Evolutionary conservation across 108 stramenopile genomes (phyloP), one percentile per base, ranked within the genome.

Genomic region (Discostella pseudostelligera): DNA sequence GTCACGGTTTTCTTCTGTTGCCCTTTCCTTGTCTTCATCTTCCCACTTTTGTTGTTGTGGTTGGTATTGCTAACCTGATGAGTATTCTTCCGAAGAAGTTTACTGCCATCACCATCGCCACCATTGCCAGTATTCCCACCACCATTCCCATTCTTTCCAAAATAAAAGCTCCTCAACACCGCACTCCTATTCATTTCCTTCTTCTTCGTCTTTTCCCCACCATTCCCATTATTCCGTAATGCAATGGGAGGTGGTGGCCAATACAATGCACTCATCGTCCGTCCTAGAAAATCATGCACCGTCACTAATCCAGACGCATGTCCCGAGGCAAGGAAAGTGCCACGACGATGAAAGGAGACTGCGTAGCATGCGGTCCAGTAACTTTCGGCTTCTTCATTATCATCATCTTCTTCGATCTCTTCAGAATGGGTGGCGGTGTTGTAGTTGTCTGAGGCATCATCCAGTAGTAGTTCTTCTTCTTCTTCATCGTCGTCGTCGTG

Each of bases 221-320:
- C 5, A 57, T 19, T 47, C 14, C 17, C 24, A 8, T 16, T 26
- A 26, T 45, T 28, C 14, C 10, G 17, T 11, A 43, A 5, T 32
- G 25, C 16, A 14, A 57, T 55, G 9, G n/a, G 12, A 4, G 36
- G 28, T 9, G 76, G 63, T 37, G 76, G 76, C n/a, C 57, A 59
- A 70, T 89, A 92, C 26, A 89, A 16, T 17, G 84, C 84, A 35
- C 75, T 70, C 14, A 84, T 21, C 0, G 84, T 86, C 58, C 91
- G 72, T 59, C 80, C 84, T 40, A 77, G 14, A 32, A 81, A 74
- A 39, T 84, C 83, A 70, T 80, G 83, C 9, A 84, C 62, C 6
- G 76, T 69, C 0, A 92, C 78, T 13, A 80, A 67, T 9, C 88
- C 91, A 57, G 75, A 83, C n/a, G 73, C 84, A 64, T 92, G 88